Percentiles rank a stretch among this genome's conserved stretches.
Conservation (phyloP, 1,139 yeast species). For the Scheffersomyces illinoinensis region DNA sequence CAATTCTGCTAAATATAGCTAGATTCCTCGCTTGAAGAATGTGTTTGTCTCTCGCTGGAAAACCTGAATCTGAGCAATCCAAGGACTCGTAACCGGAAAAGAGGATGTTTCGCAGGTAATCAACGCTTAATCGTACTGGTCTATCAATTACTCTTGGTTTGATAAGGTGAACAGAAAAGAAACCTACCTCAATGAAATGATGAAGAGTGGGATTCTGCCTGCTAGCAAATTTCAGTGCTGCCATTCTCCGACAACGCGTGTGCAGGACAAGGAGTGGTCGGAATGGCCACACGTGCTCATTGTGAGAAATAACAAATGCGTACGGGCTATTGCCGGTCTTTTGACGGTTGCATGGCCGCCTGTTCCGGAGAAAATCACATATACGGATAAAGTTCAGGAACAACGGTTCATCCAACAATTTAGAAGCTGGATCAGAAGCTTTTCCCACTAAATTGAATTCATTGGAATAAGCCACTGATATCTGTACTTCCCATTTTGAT, state of each 20-base stretch:
- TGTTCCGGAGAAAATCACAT: background rate
- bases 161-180: background rate
- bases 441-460: background rate
- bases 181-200: background rate
- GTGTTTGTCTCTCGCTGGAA: background rate
- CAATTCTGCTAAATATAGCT: background rate
- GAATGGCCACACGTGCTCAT: background rate
- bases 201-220: background rate
- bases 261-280: background rate
- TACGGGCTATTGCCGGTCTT: background rate
- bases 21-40: background rate
- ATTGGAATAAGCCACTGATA: background rate
- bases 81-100: background rate
- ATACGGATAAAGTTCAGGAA: background rate
- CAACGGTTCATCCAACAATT: background rate
- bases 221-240: background rate
- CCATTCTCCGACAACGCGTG: background rate
- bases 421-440: background rate
- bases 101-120: background rate
- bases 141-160: background rate
- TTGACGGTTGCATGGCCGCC: background rate
- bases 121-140: background rate
- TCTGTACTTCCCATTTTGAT: background rate
- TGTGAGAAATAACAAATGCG: background rate
- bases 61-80: background rate